Base-by-base conservation (phyloP, 768 basidiomycete genomes). In the Leucosporidium scottii region DNA sequence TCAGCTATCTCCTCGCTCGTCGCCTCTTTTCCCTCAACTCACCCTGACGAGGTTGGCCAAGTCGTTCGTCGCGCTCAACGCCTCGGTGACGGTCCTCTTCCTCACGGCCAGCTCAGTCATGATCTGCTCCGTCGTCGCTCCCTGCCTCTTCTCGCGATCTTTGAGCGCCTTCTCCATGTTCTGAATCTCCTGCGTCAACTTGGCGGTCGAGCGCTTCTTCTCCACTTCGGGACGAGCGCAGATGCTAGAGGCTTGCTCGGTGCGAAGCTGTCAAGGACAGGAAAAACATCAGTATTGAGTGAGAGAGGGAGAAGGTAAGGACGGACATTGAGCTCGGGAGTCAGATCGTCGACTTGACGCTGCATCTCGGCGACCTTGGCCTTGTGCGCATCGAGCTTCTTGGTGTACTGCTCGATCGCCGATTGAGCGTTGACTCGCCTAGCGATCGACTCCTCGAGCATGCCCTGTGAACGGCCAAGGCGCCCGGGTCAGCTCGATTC, bases 121-220 rank as follows among this genome's bases (percentile, higher is more conserved):
- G 82, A 94, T 84, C 59, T 91, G 85, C 61, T 90, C 90, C 8
- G 91, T 83, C 2, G 85, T 83, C 0, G 86, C 85, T 12, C 91
- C 90, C 61, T 90, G 85, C 50, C 88, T 90, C 64, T 13, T 84
- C 76, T 87, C 87, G 31, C 87, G 84, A 72, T 86, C 84, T 66
- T 84, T 81, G 70, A 93, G 76, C 1, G 88, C 86, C 31, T 80
- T 81, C 72, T 86, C 80, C 5, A 87, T 83, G 4, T 85, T 85
- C 0, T 86, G 82, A 31, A 92, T 81, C 58, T 84, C 80, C 15
- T 84, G 82, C 61, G 89, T 75, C 31, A 93, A 59, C 47, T 59
- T 47, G 31, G 61, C 31, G 25, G 62, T 21, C 3, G 25, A 23
- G 30, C 60, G 59, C 23, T 48, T 49, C 50, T 61, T 61, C 3